Base-by-base conservation (phyloP, 192 early-diverging fungal genomes). In the Backusella australiensis region DNA sequence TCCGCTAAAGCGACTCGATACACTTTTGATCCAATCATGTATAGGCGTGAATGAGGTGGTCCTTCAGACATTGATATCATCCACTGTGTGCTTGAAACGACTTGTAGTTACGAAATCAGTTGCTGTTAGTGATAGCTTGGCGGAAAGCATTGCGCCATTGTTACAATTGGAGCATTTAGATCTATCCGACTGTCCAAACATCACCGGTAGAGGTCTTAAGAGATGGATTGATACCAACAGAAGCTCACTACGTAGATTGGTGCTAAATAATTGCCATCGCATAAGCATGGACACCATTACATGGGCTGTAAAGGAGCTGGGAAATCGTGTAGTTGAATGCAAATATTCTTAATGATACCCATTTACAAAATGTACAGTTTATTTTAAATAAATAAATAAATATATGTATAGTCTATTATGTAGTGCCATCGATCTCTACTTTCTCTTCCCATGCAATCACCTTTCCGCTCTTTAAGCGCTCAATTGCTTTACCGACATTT, bases 401-500 rank as follows among this genome's bases (percentile, higher is more conserved):
- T 53, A 21, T 44, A 49, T 29, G 1, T 26, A 29, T 63, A 11
- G 1, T 26, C 11, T n/a, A 26, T 23, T 42, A 44, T 15, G 69
- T 14, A 17, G 11, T 4, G 7, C 70, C 70, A 8, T 49, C 70
- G 5, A 71, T 49, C 15, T 72, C 29, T 34, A 35, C 52, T 46
- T 49, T 52, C 39, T 74, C 72, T 69, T 70, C 72, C 72, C 38
- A 74, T 36, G 72, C 21, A 74, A 32, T 67, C 0, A 83, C 79
- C 71, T 83, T 85, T 26, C 81, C 80, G 38, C 77, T 69, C 34
- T 76, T 77, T 26, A 85, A 49, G 7, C 84, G 72, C 6, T 78
- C 75, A 71, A 85, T 80, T 1, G 82, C 81, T 67, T 83, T 85
- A 12, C 63, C 72, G 35, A 85, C 73, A 46, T 78, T 85, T 59